Base-by-base conservation (phyloP, 768 basidiomycete species). In the Lanmaoa pseudosensibilis region DNA sequence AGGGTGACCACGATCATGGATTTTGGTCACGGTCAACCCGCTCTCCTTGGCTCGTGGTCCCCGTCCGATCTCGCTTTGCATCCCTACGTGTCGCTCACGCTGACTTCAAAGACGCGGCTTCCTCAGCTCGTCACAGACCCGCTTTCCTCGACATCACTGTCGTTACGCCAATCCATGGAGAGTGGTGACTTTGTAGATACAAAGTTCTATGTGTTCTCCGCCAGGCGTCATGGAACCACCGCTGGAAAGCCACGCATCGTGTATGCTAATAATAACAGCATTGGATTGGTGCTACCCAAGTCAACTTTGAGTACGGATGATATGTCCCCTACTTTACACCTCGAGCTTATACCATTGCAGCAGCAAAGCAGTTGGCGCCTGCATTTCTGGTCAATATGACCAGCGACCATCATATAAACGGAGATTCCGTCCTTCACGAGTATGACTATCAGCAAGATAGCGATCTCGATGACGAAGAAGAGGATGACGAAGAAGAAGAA, bases 391-490 rank as follows among this genome's bases (percentile, higher is more conserved):
- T 63, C 50, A 63, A 57, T 18, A 60, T 68, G 68, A 59, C 65
- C 10, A 12, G 56, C 41, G 67, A 68, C 25, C 36, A 50, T 6
- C 65, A 69, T 2, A 55, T 68, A 48, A 49, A 45, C 21, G 37
- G 16, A 11, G 48, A 70, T 21, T 54, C 67, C 9, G 23, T 69
- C 0, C 65, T 68, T 21, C 68, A 68, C 39, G 60, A 68, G 3
- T 70, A 70, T 9, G 62, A 61, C 13, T 71, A 70, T 12, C 62
- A 72, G 19, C 57, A 52, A 23, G 69, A 70, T 33, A 72, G 70
- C 39, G 69, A 70, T 44, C 66, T 70, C 19, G 70, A 72, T 5
- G 68, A 65, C 18, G 67, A 70, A 16, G 60, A 58, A 5, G 56
- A 52, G 1, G 36, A 23, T 0, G 27, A 27, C 27, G 27, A 30